A percentile compares a stretch with the other conserved stretches of the same genome.
Evolutionary conservation across 495 filamentous ascomycete species (phyloP).

Genomic region (Podospora appendiculata): DNA sequence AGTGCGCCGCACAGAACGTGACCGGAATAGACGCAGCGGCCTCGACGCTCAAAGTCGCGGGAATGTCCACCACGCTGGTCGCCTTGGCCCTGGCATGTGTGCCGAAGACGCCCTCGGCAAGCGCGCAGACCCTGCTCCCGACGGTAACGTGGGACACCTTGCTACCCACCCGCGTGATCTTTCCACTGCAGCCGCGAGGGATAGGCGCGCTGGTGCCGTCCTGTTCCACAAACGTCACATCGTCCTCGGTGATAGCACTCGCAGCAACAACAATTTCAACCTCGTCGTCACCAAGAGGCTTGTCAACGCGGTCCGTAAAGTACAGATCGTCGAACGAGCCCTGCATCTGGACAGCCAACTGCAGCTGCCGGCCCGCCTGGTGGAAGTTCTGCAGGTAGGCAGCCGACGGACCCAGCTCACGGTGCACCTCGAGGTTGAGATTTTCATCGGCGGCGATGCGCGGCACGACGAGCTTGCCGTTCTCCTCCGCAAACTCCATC

Average conservation of each 20-base stretch:
- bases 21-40: conserved; percentile 45
- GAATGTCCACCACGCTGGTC: conserved; percentile 28
- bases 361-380: conserved; percentile 18
- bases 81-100: conserved; percentile 15
- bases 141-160: conserved; percentile 26
- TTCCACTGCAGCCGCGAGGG: conserved; percentile 31
- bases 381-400: conserved; percentile 26
- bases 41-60: conserved; percentile 34
- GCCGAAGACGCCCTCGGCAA: conserved; percentile 18
- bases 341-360: conserved; percentile 7
- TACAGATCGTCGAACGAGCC: conserved; percentile 10
- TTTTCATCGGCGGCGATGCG: conserved; percentile 30
- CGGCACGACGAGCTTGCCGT: conserved; percentile 26
- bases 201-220: conserved; percentile 15
- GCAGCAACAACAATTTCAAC: conserved; percentile 36
- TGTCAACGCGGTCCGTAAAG: conserved; percentile 21
- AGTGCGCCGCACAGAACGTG: conserved; percentile 44
- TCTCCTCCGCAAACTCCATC: conserved; percentile 31
- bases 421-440: conserved; percentile 28
- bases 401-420: conserved; percentile 21
- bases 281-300: conserved; percentile 20
- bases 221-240: conserved; percentile 32
- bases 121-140: conserved; percentile 33
- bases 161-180: conserved; percentile 31
- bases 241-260: conserved; percentile 12